phyloP scores from a whole-genome alignment of 2,329 filamentous ascomycete species.

The Leptodontidium sp. region DNA sequence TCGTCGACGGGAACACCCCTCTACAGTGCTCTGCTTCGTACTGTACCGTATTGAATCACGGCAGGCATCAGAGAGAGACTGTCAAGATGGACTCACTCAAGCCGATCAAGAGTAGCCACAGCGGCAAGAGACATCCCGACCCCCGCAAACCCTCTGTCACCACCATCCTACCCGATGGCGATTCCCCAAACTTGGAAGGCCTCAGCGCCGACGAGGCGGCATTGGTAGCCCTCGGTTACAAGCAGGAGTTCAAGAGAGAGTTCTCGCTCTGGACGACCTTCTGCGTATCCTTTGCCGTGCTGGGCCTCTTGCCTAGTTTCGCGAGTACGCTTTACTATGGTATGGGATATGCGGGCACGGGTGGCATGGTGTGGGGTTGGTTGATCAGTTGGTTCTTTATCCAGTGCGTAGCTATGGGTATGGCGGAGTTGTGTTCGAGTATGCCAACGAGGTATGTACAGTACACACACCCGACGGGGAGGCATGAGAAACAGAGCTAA shows the following conservation, averaged over 20 bases:
- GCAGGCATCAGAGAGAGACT: not conserved
- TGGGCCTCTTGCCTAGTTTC: constrained; percentile 75
- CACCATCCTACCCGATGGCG: constrained; percentile 57
- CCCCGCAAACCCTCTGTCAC: constrained; percentile 52
- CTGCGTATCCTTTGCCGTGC: constrained; percentile 76
- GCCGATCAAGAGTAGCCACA: constrained; percentile 27
- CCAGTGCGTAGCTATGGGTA: constrained; percentile 71
- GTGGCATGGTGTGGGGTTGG: constrained; percentile 81
- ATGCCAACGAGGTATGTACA: constrained; percentile 69
- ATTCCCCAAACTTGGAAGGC: constrained; percentile 55
- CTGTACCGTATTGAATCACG: not conserved
- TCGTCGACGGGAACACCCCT: constrained; percentile 3
- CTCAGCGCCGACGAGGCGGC: constrained; percentile 65
- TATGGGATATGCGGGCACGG: constrained; percentile 65
- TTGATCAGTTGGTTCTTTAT: constrained; percentile 76
- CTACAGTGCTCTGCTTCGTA: not conserved
- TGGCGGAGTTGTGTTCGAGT: constrained; percentile 76
- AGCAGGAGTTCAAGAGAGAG: constrained; percentile 65
- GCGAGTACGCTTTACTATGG: constrained; percentile 77
- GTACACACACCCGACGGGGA: too few species aligned
- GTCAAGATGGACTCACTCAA: constrained; percentile 31
- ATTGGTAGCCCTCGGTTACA: constrained; percentile 66
- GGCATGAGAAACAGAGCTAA: not conserved
- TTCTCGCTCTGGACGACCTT: constrained; percentile 79
- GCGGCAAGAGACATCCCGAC: constrained; percentile 24